These are phyloP conservation scores for Cryptococcus sp. DNA, from an alignment of 1,284 basidiomycete species.

Conservation along the genomic window DNA sequence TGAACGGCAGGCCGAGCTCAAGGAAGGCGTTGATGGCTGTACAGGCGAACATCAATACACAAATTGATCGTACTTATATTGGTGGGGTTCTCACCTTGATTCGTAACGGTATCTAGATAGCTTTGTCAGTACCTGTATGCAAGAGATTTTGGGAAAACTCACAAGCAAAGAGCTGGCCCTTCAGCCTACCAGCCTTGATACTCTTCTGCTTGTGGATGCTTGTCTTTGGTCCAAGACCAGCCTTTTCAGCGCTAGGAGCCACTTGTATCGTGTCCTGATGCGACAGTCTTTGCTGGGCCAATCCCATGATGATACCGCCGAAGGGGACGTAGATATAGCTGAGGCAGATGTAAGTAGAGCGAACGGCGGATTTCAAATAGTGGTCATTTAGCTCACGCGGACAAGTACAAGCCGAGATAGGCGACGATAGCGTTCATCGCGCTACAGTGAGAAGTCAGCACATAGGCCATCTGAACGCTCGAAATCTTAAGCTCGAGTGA, in stretches of 20 bases:
- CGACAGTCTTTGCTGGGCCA: slow-evolving; percentile 56
- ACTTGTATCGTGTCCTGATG: slow-evolving; percentile 25
- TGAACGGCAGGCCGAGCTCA: slow-evolving; percentile 81
- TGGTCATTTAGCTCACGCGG: slow-evolving; percentile 56
- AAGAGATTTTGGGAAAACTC: slow-evolving; percentile 15
- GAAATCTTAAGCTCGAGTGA: background rate
- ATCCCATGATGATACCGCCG: slow-evolving; percentile 74
- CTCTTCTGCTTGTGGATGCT: slow-evolving; percentile 55
- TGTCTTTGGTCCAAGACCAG: slow-evolving; percentile 59
- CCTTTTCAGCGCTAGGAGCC: slow-evolving; percentile 29
- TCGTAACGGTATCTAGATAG: slow-evolving; percentile 74
- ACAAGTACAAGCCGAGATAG: slow-evolving; percentile 79
- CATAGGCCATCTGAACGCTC: background rate
- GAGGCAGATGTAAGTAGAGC: background rate
- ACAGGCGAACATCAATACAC: background rate
- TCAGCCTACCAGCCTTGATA: slow-evolving; percentile 67
- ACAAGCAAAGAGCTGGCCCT: slow-evolving; percentile 87
- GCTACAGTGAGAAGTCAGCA: slow-evolving; percentile 20
- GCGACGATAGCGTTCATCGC: slow-evolving; percentile 84
- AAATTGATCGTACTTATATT: too few relatives aligned
- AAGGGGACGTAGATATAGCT: slow-evolving; percentile 87
- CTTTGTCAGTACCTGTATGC: slow-evolving; percentile 1
- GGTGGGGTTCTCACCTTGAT: slow-evolving; percentile 60
- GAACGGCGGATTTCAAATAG: background rate
- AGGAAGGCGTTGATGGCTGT: slow-evolving; percentile 71